Evolutionary conservation across 2,329 filamentous ascomycete species (phyloP), one percentile per base, ranked within the genome.

Genomic region (Talaromyces albobiverticillius): DNA sequence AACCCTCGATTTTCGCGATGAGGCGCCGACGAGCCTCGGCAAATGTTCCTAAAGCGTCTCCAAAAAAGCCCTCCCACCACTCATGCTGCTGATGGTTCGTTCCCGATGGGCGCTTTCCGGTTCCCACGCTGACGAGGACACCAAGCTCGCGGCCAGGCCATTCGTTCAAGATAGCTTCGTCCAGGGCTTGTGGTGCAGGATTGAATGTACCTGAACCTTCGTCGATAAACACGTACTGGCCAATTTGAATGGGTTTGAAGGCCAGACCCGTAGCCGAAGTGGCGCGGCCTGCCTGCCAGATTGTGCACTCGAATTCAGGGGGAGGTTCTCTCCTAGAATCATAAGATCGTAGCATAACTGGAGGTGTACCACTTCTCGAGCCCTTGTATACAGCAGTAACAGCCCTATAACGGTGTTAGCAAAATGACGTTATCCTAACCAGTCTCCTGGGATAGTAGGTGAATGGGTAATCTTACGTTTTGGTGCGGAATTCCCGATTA

Each of bases 281-380:
- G n/a, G 94, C 94, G 57, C 94, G 85, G 10, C 94, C 94, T 4
- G 94, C 94, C 74, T 99, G 87, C 94, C 94, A 99, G 54, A 99
- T 94, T 43, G 87, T 95, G 72, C 92, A 96, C 66, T 96, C 89
- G 58, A 90, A 93, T 70, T 96, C 92, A 2, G 93, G 89, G 0
- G 91, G 83, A 0, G 92, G 88, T 70, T 97, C 94, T 70, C 88
- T 90, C 64, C 93, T 83, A 14, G 94, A 97, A 69, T 97, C 93
- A 72, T 99, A 99, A 2, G 93, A 97, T 60, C 94, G 87, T 53
- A 99, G 77, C 56, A 97, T 72, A 8, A 86, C 86, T 2, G 92
- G 82, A 1, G 83, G 79, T 6, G 83, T 82, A 36, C 84, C 83
- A 61, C 82, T 85, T 3, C 80, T 79, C 0, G 90, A 92, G 42